phyloP scores from a whole-genome alignment of 805 yeast species.

The Brettanomyces anomalus region DNA sequence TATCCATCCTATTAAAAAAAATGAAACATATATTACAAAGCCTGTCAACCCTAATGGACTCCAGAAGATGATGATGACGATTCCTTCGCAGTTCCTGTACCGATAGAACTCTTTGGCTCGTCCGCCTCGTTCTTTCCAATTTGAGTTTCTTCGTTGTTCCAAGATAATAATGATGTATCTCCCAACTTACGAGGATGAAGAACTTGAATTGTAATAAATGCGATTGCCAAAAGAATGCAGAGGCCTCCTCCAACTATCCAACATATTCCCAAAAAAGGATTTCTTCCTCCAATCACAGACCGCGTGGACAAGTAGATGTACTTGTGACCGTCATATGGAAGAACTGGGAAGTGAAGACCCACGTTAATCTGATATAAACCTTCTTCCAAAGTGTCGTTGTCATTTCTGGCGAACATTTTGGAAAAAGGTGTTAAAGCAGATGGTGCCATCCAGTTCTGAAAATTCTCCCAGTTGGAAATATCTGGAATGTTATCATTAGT shows the following conservation, averaged over 20 bases:
- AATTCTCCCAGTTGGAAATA: slow-evolving; percentile 53
- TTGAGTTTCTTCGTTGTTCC: slow-evolving; percentile 44
- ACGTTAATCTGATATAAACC: slow-evolving; percentile 59
- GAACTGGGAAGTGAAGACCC: slow-evolving; percentile 76
- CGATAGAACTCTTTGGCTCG: neutral
- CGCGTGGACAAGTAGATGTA: slow-evolving; percentile 60
- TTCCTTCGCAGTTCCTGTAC: neutral
- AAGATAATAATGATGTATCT: slow-evolving; percentile 59
- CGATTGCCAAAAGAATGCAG: slow-evolving; percentile 48
- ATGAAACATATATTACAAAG: neutral
- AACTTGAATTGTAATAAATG: slow-evolving; percentile 45
- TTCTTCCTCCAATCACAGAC: slow-evolving; percentile 70
- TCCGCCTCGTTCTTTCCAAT: neutral
- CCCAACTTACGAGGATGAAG: slow-evolving; percentile 64
- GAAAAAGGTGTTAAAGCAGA: slow-evolving; percentile 64
- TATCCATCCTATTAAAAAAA: too few relatives aligned
- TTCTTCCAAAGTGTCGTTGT: slow-evolving; percentile 38
- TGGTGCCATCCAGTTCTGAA: slow-evolving; percentile 84
- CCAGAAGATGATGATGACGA: neutral
- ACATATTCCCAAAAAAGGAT: slow-evolving; percentile 58
- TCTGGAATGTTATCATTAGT: slow-evolving; percentile 63
- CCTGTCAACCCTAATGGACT: neutral
- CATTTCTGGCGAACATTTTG: slow-evolving; percentile 58
- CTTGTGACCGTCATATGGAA: slow-evolving; percentile 58
- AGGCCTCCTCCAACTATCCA: slow-evolving; percentile 74